A percentile compares a stretch with the other conserved stretches of the same genome.
Conservation (phyloP, 2,329 filamentous ascomycete genomes). For the Parascedosporium putredinis region DNA sequence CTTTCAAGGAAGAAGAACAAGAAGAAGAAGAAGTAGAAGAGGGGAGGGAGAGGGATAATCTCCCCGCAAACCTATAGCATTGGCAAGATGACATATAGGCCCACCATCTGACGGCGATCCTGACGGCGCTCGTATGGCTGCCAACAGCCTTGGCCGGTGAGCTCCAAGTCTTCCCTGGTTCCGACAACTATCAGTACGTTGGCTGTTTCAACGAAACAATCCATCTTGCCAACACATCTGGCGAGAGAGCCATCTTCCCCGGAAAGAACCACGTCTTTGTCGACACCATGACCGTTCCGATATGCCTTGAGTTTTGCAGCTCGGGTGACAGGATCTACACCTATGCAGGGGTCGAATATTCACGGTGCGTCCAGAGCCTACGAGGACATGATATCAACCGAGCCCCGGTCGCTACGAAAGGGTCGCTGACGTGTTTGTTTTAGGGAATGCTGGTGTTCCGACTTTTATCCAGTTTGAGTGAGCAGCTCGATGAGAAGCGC, state of each 20-base stretch:
- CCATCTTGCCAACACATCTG: conserved; percentile 28
- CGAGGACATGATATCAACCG: no score
- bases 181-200: conserved; percentile 34
- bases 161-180: conserved; percentile 24
- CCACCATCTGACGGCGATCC: no score
- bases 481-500: conserved; percentile 31
- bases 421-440: background rate
- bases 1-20: no score
- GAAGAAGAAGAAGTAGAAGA: no score
- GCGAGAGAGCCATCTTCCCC: conserved; percentile 35
- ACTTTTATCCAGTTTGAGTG: conserved; percentile 36
- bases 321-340: conserved; percentile 26
- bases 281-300: conserved; percentile 39
- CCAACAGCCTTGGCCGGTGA: background rate
- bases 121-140: background rate
- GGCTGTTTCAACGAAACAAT: conserved; percentile 51
- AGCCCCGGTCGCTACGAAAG: no score
- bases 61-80: no score
- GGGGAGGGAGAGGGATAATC: no score
- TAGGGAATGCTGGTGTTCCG: conserved; percentile 52
- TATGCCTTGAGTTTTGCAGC: conserved; percentile 42
- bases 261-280: conserved; percentile 28
- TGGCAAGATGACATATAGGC: no score
- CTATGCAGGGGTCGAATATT: conserved; percentile 46
- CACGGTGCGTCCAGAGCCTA: conserved; percentile 28